These are phyloP conservation scores for Botrytis byssoidea DNA, from an alignment of 2,329 filamentous ascomycete species.

Conservation along the genomic window DNA sequence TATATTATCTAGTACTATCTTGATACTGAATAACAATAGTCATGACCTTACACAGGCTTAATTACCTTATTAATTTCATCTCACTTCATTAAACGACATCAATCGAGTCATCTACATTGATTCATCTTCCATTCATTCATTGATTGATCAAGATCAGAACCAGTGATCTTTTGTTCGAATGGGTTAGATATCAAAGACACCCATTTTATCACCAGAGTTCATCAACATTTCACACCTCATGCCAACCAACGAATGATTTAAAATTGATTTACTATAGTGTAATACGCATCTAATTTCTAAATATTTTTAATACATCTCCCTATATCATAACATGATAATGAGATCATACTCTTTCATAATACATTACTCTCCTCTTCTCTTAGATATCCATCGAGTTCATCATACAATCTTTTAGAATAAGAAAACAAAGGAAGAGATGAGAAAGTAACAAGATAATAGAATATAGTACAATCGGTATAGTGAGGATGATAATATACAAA, in stretches of 20 bases:
- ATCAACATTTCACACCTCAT: background rate
- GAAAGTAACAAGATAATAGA: background rate
- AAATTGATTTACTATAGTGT: background rate
- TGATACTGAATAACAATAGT: too few relatives aligned
- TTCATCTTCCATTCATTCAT: background rate
- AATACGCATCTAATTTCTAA: background rate
- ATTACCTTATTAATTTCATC: background rate
- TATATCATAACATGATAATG: background rate
- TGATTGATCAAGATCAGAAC: background rate
- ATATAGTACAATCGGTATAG: background rate
- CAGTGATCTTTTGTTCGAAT: too few relatives aligned
- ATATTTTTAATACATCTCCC: background rate
- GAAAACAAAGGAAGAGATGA: background rate
- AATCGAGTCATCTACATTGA: too few relatives aligned
- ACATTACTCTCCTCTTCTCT: background rate
- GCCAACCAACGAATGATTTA: background rate
- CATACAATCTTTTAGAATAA: background rate
- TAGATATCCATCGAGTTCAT: background rate
- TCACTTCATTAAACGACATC: too few relatives aligned
- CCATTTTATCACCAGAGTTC: background rate
- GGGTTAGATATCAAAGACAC: background rate
- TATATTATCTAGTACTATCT: too few relatives aligned
- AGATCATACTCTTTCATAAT: background rate
- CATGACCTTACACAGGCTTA: too few relatives aligned
- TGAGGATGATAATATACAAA: background rate